A percentile compares a stretch with the other conserved stretches of the same genome.
Conservation (phyloP, 345 rosid genomes). For the Camelina sativa region DNA sequence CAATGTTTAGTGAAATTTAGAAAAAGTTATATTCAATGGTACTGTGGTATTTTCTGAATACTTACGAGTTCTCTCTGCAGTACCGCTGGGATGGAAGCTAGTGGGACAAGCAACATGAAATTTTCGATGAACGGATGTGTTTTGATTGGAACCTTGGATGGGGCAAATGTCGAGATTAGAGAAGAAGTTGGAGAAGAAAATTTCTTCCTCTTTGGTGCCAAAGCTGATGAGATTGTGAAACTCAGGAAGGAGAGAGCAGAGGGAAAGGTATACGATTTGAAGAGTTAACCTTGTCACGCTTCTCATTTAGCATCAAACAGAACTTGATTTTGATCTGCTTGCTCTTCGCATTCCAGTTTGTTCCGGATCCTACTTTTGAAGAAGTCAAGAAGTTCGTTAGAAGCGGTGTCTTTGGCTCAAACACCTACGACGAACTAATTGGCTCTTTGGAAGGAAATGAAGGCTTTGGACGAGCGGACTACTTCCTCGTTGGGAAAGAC, state of each 20-base stretch:
- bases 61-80: slow-evolving; percentile 43
- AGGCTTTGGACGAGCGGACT: slow-evolving; percentile 82
- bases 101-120: slow-evolving; percentile 97
- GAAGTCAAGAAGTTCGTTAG: slow-evolving; percentile 70
- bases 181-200: slow-evolving; percentile 85
- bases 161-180: slow-evolving; percentile 84
- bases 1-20: slow-evolving; percentile 6
- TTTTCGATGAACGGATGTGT: slow-evolving; percentile 87
- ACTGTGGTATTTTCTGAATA: slow-evolving; percentile 2
- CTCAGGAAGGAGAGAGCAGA: slow-evolving; percentile 75
- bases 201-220: slow-evolving; percentile 84
- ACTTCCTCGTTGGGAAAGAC: slow-evolving; percentile 88
- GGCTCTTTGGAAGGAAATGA: slow-evolving; percentile 84
- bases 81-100: slow-evolving; percentile 97
- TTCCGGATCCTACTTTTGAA: slow-evolving; percentile 72
- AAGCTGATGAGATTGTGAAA: slow-evolving; percentile 69
- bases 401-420: slow-evolving; percentile 72
- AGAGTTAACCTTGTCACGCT: not conserved
- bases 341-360: slow-evolving; percentile 49
- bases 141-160: slow-evolving; percentile 83
- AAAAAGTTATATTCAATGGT: not conserved
- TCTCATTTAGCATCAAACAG: not conserved
- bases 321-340: slow-evolving; percentile 8
- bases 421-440: slow-evolving; percentile 62
- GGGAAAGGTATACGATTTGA: slow-evolving; percentile 59